A percentile compares a stretch with the other conserved stretches of the same genome.
Evolutionary conservation across 164 flowering plant species (phyloP).

Genomic region (Annona cherimola): DNA sequence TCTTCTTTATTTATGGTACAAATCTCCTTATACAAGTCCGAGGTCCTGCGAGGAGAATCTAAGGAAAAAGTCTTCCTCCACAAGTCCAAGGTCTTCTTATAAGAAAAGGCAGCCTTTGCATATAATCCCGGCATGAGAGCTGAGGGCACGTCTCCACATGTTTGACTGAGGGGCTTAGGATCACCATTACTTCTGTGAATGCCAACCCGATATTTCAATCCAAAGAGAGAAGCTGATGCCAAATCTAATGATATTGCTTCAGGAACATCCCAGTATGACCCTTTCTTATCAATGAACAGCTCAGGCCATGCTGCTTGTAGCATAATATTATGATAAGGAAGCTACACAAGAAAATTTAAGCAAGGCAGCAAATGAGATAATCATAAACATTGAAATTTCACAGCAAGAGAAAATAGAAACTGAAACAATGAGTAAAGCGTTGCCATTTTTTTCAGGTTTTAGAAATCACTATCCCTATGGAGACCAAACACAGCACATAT

Average conservation of each 20-base stretch:
- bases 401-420: too few relatives aligned
- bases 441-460: too few relatives aligned
- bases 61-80: slow-evolving; percentile 48
- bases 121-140: slow-evolving; percentile 72
- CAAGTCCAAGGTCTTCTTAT: slow-evolving; percentile 61
- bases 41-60: too few relatives aligned
- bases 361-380: neutral
- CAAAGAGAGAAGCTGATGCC: slow-evolving; percentile 57
- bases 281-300: slow-evolving; percentile 66
- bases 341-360: slow-evolving; percentile 40
- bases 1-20: slow-evolving; percentile 33
- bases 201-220: slow-evolving; percentile 68
- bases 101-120: slow-evolving; percentile 78
- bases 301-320: slow-evolving; percentile 92
- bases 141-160: slow-evolving; percentile 41
- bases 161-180: slow-evolving; percentile 39
- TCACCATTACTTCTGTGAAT: slow-evolving; percentile 61
- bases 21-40: slow-evolving; percentile 38
- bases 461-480: too few relatives aligned
- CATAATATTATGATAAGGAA: slow-evolving; percentile 68
- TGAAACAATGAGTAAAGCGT: too few relatives aligned
- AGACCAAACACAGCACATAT: too few relatives aligned
- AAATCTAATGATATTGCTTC: slow-evolving; percentile 64
- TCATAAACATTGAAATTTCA: too few relatives aligned
- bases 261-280: slow-evolving; percentile 85